Evolutionary conservation across 1,284 basidiomycete genomes (phyloP).

Genomic region (Tilletia horrida): DNA sequence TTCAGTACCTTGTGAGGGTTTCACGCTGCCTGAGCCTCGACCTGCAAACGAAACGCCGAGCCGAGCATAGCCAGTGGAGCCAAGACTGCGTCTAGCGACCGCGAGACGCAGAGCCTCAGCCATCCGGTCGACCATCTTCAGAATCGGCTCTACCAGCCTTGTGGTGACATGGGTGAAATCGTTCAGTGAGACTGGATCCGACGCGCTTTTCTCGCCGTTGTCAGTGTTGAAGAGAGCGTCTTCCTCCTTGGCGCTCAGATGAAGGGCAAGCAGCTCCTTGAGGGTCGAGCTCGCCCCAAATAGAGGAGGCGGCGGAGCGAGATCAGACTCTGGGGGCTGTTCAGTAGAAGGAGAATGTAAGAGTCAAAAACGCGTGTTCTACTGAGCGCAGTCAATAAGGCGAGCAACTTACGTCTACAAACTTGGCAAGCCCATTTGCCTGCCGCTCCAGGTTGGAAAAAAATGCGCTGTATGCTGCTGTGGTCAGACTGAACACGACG

Average conservation of each 20-base stretch:
- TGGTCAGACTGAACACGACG: not conserved
- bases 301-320: constrained; percentile 32
- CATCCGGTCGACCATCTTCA: constrained; percentile 30
- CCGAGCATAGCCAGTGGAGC: not conserved
- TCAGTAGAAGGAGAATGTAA: constrained; percentile 1
- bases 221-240: constrained; percentile 1
- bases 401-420: constrained; percentile 20
- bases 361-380: not conserved
- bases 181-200: constrained; percentile 9
- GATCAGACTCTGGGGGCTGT: constrained; percentile 25
- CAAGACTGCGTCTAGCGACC: not conserved
- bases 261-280: constrained; percentile 41
- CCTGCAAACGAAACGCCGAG: not conserved
- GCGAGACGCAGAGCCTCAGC: constrained; percentile 9
- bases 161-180: constrained; percentile 35
- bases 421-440: constrained; percentile 31
- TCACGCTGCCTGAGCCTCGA: constrained; percentile 19
- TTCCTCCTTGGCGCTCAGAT: constrained; percentile 32
- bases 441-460: constrained; percentile 39
- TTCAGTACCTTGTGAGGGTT: constrained; percentile 20
- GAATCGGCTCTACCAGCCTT: constrained; percentile 37
- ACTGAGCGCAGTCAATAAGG: not conserved
- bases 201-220: not conserved
- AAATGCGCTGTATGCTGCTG: constrained; percentile 31
- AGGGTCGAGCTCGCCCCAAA: constrained; percentile 30